A percentile compares a stretch with the other conserved stretches of the same genome.
phyloP scores from a whole-genome alignment of 164 flowering plant species.

The Vitis rupestris region DNA sequence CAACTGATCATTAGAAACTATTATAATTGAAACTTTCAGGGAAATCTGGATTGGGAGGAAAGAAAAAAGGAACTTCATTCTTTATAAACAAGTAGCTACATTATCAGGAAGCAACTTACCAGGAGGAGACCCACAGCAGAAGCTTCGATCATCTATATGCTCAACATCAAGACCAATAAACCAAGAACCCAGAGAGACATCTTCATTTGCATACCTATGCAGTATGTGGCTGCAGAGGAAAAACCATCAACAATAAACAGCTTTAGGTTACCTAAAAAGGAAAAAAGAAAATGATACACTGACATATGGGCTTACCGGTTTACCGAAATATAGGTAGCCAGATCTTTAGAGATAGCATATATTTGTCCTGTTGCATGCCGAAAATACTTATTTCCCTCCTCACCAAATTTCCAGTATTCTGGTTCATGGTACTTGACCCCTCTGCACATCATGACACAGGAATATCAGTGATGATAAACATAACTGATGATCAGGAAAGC shows the following conservation, averaged over 20 bases:
- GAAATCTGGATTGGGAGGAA: background rate
- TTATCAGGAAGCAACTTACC: conserved; percentile 39
- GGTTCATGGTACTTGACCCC: conserved; percentile 95
- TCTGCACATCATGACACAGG: conserved; percentile 31
- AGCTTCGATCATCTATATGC: conserved; percentile 80
- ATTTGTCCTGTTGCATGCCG: conserved; percentile 96
- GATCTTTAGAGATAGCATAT: conserved; percentile 87
- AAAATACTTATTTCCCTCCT: conserved; percentile 93
- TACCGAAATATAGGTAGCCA: conserved; percentile 87
- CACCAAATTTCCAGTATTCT: conserved; percentile 97
- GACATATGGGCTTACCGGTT: conserved; percentile 45
- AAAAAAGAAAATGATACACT: background rate
- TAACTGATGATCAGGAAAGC: background rate
- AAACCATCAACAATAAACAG: background rate
- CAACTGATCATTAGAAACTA: background rate
- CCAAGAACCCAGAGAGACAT: conserved; percentile 93
- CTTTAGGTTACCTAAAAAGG: background rate
- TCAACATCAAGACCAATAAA: conserved; percentile 91
- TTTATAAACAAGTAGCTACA: background rate
- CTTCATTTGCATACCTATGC: conserved; percentile 90
- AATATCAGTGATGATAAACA: background rate
- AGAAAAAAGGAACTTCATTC: background rate
- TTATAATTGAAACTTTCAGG: background rate
- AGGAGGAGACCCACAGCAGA: conserved; percentile 87
- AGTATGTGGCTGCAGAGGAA: conserved; percentile 56